These are phyloP conservation scores for Coemansia interrupta DNA, from an alignment of 192 early-diverging fungal genomes.

Conservation along the genomic window DNA sequence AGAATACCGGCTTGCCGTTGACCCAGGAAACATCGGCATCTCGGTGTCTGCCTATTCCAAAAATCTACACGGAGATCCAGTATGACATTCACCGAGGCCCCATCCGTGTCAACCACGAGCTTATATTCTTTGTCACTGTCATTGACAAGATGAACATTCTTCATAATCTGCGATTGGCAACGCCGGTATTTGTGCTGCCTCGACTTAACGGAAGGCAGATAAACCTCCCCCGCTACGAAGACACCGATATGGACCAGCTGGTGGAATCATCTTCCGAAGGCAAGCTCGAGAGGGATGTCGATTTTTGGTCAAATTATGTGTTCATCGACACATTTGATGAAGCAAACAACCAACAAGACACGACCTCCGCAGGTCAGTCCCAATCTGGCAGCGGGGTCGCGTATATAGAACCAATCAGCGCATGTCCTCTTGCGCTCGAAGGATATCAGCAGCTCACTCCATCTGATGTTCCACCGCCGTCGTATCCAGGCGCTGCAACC, in stretches of 20 bases:
- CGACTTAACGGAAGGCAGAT: constrained; percentile 16
- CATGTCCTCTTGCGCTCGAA: constrained; percentile 5
- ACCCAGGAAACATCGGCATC: constrained; percentile 28
- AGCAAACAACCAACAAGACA: background rate
- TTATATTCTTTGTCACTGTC: constrained; percentile 30
- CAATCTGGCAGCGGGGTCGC: background rate
- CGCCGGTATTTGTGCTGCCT: constrained; percentile 42
- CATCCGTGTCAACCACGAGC: constrained; percentile 36
- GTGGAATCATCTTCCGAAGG: constrained; percentile 24
- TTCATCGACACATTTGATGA: constrained; percentile 22
- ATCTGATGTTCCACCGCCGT: constrained; percentile 7
- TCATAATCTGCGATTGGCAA: constrained; percentile 45
- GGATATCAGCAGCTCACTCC: constrained; percentile 9
- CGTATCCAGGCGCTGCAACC: constrained; percentile 5
- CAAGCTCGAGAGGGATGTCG: constrained; percentile 24
- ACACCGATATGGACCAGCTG: constrained; percentile 20
- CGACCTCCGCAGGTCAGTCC: too few species aligned
- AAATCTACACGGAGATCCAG: constrained; percentile 41
- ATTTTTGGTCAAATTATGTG: constrained; percentile 43
- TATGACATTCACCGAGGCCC: constrained; percentile 46
- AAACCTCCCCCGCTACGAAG: constrained; percentile 45
- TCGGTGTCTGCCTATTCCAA: constrained; percentile 32
- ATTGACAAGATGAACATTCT: constrained; percentile 13
- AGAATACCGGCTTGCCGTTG: constrained; percentile 20
- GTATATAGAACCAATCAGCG: background rate